Base-by-base conservation (phyloP, 495 filamentous ascomycete species). In the Hypoxylon perforatum region DNA sequence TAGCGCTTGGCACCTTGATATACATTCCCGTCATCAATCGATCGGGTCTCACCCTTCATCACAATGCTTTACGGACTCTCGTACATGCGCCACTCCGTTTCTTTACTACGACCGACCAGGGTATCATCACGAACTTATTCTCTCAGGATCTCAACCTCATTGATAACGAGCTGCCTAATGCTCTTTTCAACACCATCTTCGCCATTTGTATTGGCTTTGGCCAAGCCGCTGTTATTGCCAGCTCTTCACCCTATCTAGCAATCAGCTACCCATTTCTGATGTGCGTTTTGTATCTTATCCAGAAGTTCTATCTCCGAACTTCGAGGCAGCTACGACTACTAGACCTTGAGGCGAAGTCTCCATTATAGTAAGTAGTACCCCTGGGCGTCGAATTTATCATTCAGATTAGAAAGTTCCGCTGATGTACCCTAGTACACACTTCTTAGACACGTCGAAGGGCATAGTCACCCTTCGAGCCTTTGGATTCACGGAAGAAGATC, bases 271-370 rank as follows among this genome's bases (percentile, higher is more conserved):
- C 66, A 9, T 57, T 65, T 49, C 12, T 75, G 11, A 39, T 65
- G 15, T 28, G 74, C 28, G 69, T 80, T 1, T 52, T 87, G 9
- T 88, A 83, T 63, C 47, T 80, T 15, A 78, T 88, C 10, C 85
- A 89, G 65, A 84, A 84, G 53, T 79, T 82, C 47, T 89, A 89
- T 62, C 78, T 89, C 23, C 82, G 84, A 15, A 89, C 86, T 4
- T 88, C 85, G 1, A 80, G 85, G 5, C 86, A 87, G 62, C 68
- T 89, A 10, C 80, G 87, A 38, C 76, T 85, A 44, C 73, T 89
- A 25, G 86, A 88, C 21, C 76, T 88, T 4, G 86, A 89, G 71
- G 80, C 84, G 21, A 87, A 87, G 69, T 79, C 58, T 17, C 71
- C 65, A n/a, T 46, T 67, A 0, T 71, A 63, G 65, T 61, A 68